Evolutionary conservation across 805 yeast species (phyloP).

Genomic region (Zygoascus ofunaensis): DNA sequence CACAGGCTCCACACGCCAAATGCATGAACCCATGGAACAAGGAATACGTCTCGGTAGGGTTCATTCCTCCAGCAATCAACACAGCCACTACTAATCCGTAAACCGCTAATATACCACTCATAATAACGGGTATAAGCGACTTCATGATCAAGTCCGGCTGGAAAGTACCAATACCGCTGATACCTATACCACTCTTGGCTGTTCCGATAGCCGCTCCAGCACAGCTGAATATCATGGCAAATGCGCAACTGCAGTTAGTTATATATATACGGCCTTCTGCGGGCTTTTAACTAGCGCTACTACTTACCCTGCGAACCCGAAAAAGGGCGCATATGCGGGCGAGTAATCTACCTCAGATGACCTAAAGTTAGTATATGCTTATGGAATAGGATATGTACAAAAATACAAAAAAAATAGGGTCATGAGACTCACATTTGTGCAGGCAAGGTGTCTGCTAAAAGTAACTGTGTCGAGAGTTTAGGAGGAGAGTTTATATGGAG

Average conservation of each 20-base stretch:
- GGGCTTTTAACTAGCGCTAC: not conserved
- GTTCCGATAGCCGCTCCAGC: constrained; percentile 99
- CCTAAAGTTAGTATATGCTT: not conserved
- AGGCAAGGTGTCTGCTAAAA: too few relatives aligned
- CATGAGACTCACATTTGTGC: too few relatives aligned
- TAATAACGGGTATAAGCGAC: constrained; percentile 84
- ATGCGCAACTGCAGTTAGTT: constrained; percentile 69
- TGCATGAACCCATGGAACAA: constrained; percentile 97
- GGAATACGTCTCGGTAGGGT: constrained; percentile 71
- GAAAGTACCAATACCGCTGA: constrained; percentile 95
- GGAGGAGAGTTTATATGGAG: too few relatives aligned
- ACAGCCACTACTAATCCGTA: constrained; percentile 97
- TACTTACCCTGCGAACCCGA: constrained; percentile 85
- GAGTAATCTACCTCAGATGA: constrained; percentile 43
- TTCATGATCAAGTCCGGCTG: constrained; percentile 96
- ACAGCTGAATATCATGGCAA: constrained; percentile 83
- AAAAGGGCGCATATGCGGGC: constrained; percentile 92
- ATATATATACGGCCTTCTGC: not conserved
- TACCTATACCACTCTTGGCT: constrained; percentile 97
- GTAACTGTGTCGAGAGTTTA: too few relatives aligned
- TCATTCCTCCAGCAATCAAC: constrained; percentile 73
- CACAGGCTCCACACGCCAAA: constrained; percentile 88
- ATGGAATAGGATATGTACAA: too few relatives aligned
- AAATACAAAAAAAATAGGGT: too few relatives aligned
- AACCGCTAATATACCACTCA: constrained; percentile 95